Percentiles rank a stretch among this genome's conserved stretches.
Conservation (phyloP, 2,329 filamentous ascomycete genomes). For the Penicillium expansum region DNA sequence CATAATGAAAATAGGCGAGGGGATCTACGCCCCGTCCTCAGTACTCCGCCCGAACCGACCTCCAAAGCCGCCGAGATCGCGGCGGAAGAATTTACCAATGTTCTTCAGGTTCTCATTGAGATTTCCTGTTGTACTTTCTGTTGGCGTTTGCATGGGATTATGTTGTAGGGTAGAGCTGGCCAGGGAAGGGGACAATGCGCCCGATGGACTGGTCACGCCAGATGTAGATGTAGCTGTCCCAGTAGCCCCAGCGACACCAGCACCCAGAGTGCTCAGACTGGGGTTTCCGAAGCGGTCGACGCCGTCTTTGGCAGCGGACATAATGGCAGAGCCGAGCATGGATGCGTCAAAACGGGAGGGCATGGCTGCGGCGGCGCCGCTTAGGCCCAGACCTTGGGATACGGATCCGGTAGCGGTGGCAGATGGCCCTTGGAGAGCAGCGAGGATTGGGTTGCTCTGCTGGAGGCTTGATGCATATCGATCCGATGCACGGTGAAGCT, state of each 20-base stretch:
- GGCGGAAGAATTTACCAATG: slow-evolving; percentile 92
- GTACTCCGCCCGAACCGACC: slow-evolving; percentile 60
- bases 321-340: slow-evolving; percentile 78
- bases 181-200: slow-evolving; percentile 26
- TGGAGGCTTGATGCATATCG: slow-evolving; percentile 66
- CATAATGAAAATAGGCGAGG: not conserved
- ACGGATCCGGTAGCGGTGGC: slow-evolving; percentile 38
- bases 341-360: slow-evolving; percentile 72
- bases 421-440: slow-evolving; percentile 53
- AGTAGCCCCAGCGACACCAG: slow-evolving; percentile 33
- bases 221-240: slow-evolving; percentile 28
- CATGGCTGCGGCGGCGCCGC: slow-evolving; percentile 44
- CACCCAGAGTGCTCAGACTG: slow-evolving; percentile 35
- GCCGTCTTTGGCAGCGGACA: slow-evolving; percentile 82
- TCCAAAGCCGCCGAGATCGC: slow-evolving; percentile 77
- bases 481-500: slow-evolving; percentile 70
- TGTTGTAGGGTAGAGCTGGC: slow-evolving; percentile 22
- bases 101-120: slow-evolving; percentile 94
- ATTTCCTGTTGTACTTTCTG: slow-evolving; percentile 56
- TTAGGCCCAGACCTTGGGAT: slow-evolving; percentile 49
- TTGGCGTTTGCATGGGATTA: slow-evolving; percentile 20
- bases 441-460: slow-evolving; percentile 67
- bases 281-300: slow-evolving; percentile 72
- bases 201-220: slow-evolving; percentile 28
- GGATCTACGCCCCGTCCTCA: slow-evolving; percentile 17